Base-by-base conservation (phyloP, 2,329 filamentous ascomycete genomes). In the Bipolaris sorokiniana region DNA sequence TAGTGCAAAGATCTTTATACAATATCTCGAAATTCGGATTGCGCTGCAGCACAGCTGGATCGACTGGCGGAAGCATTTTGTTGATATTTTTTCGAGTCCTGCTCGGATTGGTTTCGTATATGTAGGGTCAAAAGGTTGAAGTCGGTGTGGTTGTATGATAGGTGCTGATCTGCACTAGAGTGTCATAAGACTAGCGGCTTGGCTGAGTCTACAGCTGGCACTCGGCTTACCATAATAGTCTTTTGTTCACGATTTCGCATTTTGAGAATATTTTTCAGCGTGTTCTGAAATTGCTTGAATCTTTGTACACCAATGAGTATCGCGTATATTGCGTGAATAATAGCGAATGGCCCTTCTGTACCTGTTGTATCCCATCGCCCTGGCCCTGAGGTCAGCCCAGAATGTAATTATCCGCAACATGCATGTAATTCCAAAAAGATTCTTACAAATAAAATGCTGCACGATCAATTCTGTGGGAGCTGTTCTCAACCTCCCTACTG, bases 301-400 rank as follows among this genome's bases (percentile, higher is more conserved):
- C n/a, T 41, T 13, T 23, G 7, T 0, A 20, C 3, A 33, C 23
- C 15, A 3, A 3, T 13, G 18, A 16, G 13, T 22, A 4, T n/a
- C n/a, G 4, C 5, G 37, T 20, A 49, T 60, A 49, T 65, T 78
- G 73, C 1, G 81, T 88, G 9, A 82, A 88, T 76, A 83, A 80
- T 58, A 88, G 87, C 76, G 87, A 84, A 74, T 80, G 84, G 60
- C 88, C 86, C 46, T 87, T 85, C 15, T 88, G 85, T 75, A 84
- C 85, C 1, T 85, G 82, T 0, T 83, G 86, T 11, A 76, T 89
- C 5, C 84, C 85, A 88, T 88, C 57, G 84, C 84, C 10, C 76
- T 87, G 1, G 76, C 83, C 53, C 76, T 85, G 48, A 88, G 88
- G 22, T 2, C 16, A 1, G 15, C 54, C 3, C 28, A 33, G 22